Evolutionary conservation across 2,329 filamentous ascomycete species (phyloP), one percentile per base, ranked within the genome.

Genomic region (Sclerotinia trifoliorum): DNA sequence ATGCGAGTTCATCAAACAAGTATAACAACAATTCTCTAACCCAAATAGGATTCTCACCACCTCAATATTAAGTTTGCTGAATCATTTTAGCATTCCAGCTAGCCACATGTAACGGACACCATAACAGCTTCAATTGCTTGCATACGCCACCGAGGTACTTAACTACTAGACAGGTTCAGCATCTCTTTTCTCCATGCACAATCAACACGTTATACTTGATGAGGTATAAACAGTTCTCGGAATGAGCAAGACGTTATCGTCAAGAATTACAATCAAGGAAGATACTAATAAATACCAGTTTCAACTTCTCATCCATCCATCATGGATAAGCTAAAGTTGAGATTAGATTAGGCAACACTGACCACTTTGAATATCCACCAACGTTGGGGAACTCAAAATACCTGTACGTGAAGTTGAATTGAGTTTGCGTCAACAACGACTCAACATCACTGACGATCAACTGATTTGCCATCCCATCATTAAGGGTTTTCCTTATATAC

Each of bases 91-190:
- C 15, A 55, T 55, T 21, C 6, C 52, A 35, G 26, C 52, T 55
- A 32, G 29, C 52, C 29, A 35, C 0, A 55, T 55, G 52, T 21
- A 55, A 55, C 52, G 19, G 26, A n/a, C 3, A 55, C 19, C 29
- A 6, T n/a, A 55, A 32, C 32, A 55, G 52, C 29, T 55, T 55
- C 52, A 55, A 35, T 55, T 35, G 52, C 52, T 55, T 55, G 52
- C 52, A 55, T 55, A 21, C 5, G 32, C 26, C 21, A 29, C 29
- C 29, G 2, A 29, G 29, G 29, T 29, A n/a, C 29, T 5, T 21
- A 35, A 5, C 32, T 7, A 21, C 51, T 29, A 54, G 51, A 26
- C 26, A 11, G 26, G 29, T 54, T 32, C 2, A 54, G 8, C 11
- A 19, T n/a, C 52, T 15, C 2, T n/a, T 32, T 15, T 21, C 29